phyloP scores from a whole-genome alignment of 805 yeast genomes.

The Starmerella sp. region DNA sequence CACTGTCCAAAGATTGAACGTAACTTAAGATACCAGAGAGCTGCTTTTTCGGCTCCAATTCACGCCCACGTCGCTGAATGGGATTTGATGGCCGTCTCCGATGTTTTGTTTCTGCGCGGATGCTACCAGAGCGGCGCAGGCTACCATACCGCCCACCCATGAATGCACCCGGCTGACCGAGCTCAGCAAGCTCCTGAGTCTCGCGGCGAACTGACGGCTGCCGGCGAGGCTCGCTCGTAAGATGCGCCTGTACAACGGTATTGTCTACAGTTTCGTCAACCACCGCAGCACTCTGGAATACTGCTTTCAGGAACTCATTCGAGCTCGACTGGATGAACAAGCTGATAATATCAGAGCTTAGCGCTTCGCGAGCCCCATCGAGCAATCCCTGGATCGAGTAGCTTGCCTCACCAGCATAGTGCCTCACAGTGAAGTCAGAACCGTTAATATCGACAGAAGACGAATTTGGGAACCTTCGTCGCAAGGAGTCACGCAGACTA shows the following conservation, averaged over 20 bases:
- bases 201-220: slow-evolving; percentile 28
- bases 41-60: background rate
- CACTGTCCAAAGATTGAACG: slow-evolving; percentile 27
- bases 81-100: slow-evolving; percentile 12
- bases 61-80: slow-evolving; percentile 7
- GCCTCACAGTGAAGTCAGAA: slow-evolving; percentile 41
- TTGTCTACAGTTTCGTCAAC: slow-evolving; percentile 29
- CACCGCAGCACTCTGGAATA: slow-evolving; percentile 31
- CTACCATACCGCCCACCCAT: slow-evolving; percentile 6
- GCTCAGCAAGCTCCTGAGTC: slow-evolving; percentile 9
- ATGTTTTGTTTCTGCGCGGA: slow-evolving; percentile 10
- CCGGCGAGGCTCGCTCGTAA: slow-evolving; percentile 33
- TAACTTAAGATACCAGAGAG: slow-evolving; percentile 11
- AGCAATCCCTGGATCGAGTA: slow-evolving; percentile 42
- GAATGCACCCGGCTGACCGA: background rate
- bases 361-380: slow-evolving; percentile 42
- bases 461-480: slow-evolving; percentile 28
- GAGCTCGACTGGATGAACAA: slow-evolving; percentile 32
- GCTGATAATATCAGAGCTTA: slow-evolving; percentile 33
- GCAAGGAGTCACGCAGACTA: slow-evolving; percentile 27
- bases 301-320: slow-evolving; percentile 29
- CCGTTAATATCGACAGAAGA: slow-evolving; percentile 27
- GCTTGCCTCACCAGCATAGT: slow-evolving; percentile 50
- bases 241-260: slow-evolving; percentile 31
- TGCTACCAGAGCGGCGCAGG: slow-evolving; percentile 18